These are phyloP conservation scores for Aspergillus egyptiacus DNA, from an alignment of 495 filamentous ascomycete species.

Conservation along the genomic window DNA sequence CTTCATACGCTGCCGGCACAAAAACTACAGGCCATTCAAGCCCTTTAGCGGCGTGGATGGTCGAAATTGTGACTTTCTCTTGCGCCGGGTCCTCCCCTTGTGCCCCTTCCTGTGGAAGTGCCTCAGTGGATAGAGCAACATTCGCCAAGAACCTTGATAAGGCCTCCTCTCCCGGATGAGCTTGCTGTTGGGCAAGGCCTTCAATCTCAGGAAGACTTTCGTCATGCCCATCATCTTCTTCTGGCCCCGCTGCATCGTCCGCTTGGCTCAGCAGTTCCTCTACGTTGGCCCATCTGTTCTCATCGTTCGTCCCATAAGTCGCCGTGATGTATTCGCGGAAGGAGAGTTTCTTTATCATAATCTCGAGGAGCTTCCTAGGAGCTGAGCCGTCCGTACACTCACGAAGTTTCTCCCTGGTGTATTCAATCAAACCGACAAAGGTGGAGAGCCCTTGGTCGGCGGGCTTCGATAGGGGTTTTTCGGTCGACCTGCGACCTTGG, in stretches of 20 bases:
- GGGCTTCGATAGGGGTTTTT: conserved; percentile 61
- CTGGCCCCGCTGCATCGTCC: conserved; percentile 49
- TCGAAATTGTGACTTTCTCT: conserved; percentile 82
- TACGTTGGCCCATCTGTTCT: conserved; percentile 85
- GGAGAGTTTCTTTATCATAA: conserved; percentile 64
- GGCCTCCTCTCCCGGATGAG: conserved; percentile 52
- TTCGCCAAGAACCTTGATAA: conserved; percentile 85
- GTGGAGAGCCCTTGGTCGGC: conserved; percentile 59
- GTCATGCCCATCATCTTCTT: conserved; percentile 43
- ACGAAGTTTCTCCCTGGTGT: conserved; percentile 51
- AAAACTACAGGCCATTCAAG: conserved; percentile 98
- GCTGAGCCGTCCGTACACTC: conserved; percentile 44
- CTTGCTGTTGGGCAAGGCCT: conserved; percentile 61
- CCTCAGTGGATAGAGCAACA: conserved; percentile 76
- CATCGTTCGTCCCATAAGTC: conserved; percentile 68
- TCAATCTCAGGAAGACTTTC: conserved; percentile 73
- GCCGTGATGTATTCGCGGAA: conserved; percentile 68
- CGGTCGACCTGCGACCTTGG: conserved; percentile 60
- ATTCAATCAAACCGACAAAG: conserved; percentile 59
- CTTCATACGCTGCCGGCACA: conserved; percentile 83
- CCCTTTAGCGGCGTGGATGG: conserved; percentile 95
- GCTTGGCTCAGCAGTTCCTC: conserved; percentile 76
- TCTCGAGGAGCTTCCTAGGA: conserved; percentile 65
- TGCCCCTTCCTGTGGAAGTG: conserved; percentile 51
- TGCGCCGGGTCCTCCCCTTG: conserved; percentile 41